Conservation (phyloP, 352 stramenopile species). For the Phytophthora podocarpi region DNA sequence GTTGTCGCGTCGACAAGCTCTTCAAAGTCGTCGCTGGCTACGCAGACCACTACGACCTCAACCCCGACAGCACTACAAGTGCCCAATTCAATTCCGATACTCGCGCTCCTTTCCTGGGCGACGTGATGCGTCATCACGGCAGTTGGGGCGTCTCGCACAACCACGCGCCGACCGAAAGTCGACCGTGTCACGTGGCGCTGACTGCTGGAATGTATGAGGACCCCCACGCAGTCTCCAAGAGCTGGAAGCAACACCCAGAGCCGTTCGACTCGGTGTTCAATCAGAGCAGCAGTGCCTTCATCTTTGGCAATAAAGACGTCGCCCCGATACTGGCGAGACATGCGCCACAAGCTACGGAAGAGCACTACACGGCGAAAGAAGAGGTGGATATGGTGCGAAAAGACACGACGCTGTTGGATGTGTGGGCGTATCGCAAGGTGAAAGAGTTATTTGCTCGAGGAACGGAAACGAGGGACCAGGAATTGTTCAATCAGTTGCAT, state of each 20-base stretch:
- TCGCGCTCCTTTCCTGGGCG: conserved; percentile 70
- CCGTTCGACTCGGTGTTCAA: conserved; percentile 89
- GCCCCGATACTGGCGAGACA: conserved; percentile 80
- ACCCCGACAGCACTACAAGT: neutral
- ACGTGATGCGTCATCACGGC: conserved; percentile 64
- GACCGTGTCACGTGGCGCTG: conserved; percentile 80
- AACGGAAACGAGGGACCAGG: conserved; percentile 17
- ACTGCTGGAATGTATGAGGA: conserved; percentile 90
- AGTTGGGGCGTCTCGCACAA: conserved; percentile 87
- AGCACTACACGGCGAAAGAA: conserved; percentile 68
- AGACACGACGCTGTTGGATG: conserved; percentile 72
- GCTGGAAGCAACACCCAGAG: conserved; percentile 83
- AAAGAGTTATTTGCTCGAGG: conserved; percentile 51
- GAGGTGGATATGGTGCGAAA: conserved; percentile 74
- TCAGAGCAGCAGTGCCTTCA: conserved; percentile 68
- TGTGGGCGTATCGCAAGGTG: conserved; percentile 71
- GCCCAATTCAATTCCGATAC: conserved; percentile 1
- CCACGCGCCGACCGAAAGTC: conserved; percentile 81
- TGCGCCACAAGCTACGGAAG: conserved; percentile 61
- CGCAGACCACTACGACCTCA: conserved; percentile 22
- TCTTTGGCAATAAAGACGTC: conserved; percentile 84
- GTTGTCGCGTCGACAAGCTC: conserved; percentile 82
- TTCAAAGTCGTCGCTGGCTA: conserved; percentile 60
- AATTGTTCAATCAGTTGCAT: conserved; percentile 53
- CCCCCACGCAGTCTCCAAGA: conserved; percentile 78